A percentile compares a stretch with the other conserved stretches of the same genome.
Evolutionary conservation across 257 asterid genomes (phyloP).

Genomic region (Eustoma russellianum): DNA sequence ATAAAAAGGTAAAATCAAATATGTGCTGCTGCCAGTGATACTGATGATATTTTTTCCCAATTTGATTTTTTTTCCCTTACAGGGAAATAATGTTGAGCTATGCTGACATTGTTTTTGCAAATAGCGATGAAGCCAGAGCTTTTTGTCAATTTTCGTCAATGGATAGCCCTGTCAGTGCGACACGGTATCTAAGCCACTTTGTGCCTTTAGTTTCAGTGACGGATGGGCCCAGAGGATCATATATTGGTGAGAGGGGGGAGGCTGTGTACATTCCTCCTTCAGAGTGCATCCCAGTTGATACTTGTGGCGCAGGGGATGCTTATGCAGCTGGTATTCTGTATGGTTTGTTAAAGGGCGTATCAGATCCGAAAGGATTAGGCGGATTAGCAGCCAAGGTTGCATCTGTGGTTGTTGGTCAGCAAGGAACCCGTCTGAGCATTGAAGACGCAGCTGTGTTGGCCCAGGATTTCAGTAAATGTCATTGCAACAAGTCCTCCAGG

Average conservation of each 20-base stretch:
- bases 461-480: conserved; percentile 30
- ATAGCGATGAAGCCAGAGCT: conserved; percentile 80
- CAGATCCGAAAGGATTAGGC: conserved; percentile 78
- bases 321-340: conserved; percentile 92
- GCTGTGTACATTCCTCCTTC: conserved; percentile 86
- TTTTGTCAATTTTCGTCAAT: conserved; percentile 64
- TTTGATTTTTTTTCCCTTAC: conserved; percentile 3
- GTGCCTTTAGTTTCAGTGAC: conserved; percentile 94
- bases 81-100: conserved; percentile 87
- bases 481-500: conserved; percentile 39
- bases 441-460: conserved; percentile 63
- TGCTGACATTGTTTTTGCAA: conserved; percentile 85
- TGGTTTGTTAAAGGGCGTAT: conserved; percentile 50
- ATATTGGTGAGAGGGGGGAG: conserved; percentile 86
- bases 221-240: conserved; percentile 89
- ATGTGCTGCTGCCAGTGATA: too few relatives aligned
- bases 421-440: conserved; percentile 85
- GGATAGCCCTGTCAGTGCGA: conserved; percentile 70
- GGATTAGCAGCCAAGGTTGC: conserved; percentile 85
- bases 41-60: not conserved
- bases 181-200: conserved; percentile 91
- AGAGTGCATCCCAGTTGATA: conserved; percentile 68
- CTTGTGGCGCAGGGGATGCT: conserved; percentile 99
- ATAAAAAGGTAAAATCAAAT: too few relatives aligned
- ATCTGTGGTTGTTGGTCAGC: conserved; percentile 82